Base-by-base conservation (phyloP, 306 rosid genomes). In the Arachis stenosperma region DNA sequence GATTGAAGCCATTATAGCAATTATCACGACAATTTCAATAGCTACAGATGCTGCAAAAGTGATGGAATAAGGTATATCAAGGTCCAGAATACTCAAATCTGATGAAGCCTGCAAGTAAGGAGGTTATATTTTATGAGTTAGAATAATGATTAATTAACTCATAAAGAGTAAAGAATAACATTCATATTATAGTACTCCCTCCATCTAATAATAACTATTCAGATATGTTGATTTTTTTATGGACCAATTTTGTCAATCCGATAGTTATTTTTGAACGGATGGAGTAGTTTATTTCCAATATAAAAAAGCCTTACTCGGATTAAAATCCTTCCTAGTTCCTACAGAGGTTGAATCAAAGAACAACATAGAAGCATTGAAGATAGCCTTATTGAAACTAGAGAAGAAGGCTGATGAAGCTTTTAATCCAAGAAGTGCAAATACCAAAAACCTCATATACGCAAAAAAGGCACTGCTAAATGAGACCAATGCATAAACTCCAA, bases 321-420 rank as follows among this genome's bases (percentile, higher is more conserved):
- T 65, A 86, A 79, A 81, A 90, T 88, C 67, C 89, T 62, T 5
- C 97, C 97, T 0, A 85, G 88, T 62, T 5, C 97, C 97, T 0
- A 85, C 78, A 0, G 94, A 90, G 9, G 88, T 90, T 40, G 94
- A 83, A 60, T 90, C 97, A 27, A 90, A 90, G 88, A 90, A 88
- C 11, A 65, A 11, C 92, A 90, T 88, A 30, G 97, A 90, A 78
- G 97, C 94, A 75, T 80, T 85, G 61, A 90, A 88, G 36, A 88
- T 75, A 11, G 94, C 83, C 22, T 79, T 40, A 5, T 76, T 88
- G 69, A 90, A 86, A 67, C 86, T 58, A n/a, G 81, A 75, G 73
- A 86, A 88, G 74, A 90, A 86, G 29, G 89, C 79, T 40, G 43
- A 71, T 9, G 97, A 90, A 66, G 97, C 92, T 72, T 78, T 90